These are phyloP conservation scores for Myriosclerotinia duriaeana DNA, from an alignment of 2,329 filamentous ascomycete species.

Conservation along the genomic window DNA sequence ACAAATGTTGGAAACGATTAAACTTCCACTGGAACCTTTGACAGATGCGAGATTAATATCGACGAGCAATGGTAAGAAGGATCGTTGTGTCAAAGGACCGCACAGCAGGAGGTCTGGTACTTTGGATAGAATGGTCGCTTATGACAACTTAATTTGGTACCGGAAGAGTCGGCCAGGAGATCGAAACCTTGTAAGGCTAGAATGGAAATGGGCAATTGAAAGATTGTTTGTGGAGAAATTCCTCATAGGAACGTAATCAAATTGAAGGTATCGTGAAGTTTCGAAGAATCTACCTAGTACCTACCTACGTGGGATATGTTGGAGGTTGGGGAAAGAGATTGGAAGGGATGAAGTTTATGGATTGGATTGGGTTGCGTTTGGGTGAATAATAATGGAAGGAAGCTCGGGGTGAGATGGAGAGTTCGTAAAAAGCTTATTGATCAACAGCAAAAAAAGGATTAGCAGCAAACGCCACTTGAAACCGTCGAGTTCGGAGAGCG, in stretches of 20 bases:
- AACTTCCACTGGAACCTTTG: slow-evolving; percentile 4
- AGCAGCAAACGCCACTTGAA: slow-evolving; percentile 23
- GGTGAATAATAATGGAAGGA: slow-evolving; percentile 6
- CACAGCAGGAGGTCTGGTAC: slow-evolving; percentile 18
- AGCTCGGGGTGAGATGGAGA: slow-evolving; percentile 7
- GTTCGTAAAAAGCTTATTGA: slow-evolving; percentile 23
- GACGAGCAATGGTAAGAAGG: slow-evolving; percentile 15
- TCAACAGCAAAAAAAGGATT: not conserved
- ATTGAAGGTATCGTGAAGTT: slow-evolving; percentile 1
- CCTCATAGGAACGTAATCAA: not conserved
- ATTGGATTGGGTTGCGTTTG: not conserved
- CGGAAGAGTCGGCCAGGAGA: slow-evolving; percentile 25
- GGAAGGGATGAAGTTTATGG: slow-evolving; percentile 10
- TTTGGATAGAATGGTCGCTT: slow-evolving; percentile 23
- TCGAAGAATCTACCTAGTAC: not conserved
- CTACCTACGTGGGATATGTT: not conserved
- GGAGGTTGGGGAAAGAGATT: slow-evolving; percentile 13
- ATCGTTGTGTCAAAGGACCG: slow-evolving; percentile 17
- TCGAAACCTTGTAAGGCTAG: slow-evolving; percentile 19
- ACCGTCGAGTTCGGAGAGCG: slow-evolving; percentile 13
- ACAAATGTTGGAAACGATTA: not conserved
- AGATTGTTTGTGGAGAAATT: not conserved
- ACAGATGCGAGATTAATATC: not conserved
- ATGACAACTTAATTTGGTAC: slow-evolving; percentile 23
- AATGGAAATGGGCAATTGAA: not conserved